Percentiles rank a stretch among this genome's conserved stretches.
phyloP scores from a whole-genome alignment of 1,284 basidiomycete species.

The Tilletia horrida region DNA sequence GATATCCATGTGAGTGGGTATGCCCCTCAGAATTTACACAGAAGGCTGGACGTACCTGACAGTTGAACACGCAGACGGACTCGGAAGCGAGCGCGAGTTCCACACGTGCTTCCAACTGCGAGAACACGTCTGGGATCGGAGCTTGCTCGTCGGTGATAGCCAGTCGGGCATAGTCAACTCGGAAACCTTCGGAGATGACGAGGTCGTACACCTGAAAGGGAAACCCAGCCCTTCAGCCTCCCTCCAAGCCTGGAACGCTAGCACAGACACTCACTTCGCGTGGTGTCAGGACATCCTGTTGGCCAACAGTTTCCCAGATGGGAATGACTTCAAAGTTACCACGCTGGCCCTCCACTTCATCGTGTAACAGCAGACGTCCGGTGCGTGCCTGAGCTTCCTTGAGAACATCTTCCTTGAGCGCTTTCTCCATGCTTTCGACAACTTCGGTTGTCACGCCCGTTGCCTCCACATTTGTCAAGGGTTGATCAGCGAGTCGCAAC shows the following conservation, averaged over 20 bases:
- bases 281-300: conserved; percentile 88
- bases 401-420: conserved; percentile 84
- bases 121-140: conserved; percentile 52
- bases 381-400: conserved; percentile 70
- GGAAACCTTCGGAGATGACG: conserved; percentile 47
- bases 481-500: conserved; percentile 74
- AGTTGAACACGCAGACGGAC: conserved; percentile 48
- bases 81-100: conserved; percentile 42
- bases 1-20: too few species aligned
- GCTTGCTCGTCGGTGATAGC: conserved; percentile 55
- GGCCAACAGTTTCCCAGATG: conserved; percentile 76
- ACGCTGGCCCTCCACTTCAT: conserved; percentile 83
- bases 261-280: conserved; percentile 63
- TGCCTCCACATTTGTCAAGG: conserved; percentile 57
- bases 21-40: too few species aligned
- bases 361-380: conserved; percentile 80
- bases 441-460: conserved; percentile 89
- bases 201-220: conserved; percentile 42
- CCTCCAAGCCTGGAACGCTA: conserved; percentile 48
- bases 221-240: neutral
- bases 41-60: conserved; percentile 24
- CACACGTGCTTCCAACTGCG: conserved; percentile 49
- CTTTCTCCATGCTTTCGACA: conserved; percentile 88
- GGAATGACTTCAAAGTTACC: conserved; percentile 69
- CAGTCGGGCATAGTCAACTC: conserved; percentile 51